Conservation (phyloP, 2,329 filamentous ascomycete genomes). For the Aspergillus tanneri region DNA sequence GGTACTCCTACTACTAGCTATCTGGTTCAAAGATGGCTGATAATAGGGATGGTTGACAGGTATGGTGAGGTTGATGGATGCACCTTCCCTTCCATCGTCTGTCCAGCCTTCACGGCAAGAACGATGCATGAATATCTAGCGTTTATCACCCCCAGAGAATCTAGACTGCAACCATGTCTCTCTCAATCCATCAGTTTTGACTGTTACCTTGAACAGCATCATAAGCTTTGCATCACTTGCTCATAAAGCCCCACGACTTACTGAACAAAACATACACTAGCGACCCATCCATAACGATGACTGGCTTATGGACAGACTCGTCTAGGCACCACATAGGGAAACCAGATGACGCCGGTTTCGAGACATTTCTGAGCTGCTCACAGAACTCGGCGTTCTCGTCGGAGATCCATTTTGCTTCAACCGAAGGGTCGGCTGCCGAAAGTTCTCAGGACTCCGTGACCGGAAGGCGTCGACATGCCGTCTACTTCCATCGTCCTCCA, state of each 20-base stretch:
- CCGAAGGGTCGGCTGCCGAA: slow-evolving; percentile 11
- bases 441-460: slow-evolving; percentile 23
- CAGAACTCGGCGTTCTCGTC: background rate
- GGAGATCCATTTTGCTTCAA: background rate
- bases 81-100: too few relatives aligned
- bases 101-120: too few relatives aligned
- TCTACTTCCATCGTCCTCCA: slow-evolving; percentile 34
- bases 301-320: background rate
- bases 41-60: too few relatives aligned
- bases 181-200: background rate
- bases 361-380: background rate
- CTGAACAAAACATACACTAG: background rate
- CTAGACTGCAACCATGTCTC: background rate
- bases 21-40: too few relatives aligned
- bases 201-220: background rate
- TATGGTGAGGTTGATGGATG: too few relatives aligned
- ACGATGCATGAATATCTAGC: background rate
- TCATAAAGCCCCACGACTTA: background rate
- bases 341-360: background rate
- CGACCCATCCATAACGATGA: background rate
- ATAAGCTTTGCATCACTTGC: background rate
- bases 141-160: background rate
- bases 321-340: background rate
- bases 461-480: slow-evolving; percentile 29
- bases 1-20: too few relatives aligned